Conservation (phyloP, 768 basidiomycete genomes). For the Suillus placidus region DNA sequence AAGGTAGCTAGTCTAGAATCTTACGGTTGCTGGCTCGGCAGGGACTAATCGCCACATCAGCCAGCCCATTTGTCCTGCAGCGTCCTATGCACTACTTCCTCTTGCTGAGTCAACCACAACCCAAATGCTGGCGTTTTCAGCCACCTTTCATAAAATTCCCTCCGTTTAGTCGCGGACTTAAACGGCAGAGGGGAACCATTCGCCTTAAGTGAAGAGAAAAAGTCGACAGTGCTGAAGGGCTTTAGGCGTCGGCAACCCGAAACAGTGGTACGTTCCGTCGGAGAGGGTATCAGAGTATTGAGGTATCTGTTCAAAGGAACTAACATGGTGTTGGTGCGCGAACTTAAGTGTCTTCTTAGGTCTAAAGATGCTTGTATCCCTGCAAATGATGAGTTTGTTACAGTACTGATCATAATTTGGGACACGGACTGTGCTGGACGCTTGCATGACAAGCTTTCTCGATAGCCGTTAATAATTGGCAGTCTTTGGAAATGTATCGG, state of each 20-base stretch:
- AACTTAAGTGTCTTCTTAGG: slow-evolving; percentile 80
- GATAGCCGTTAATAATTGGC: slow-evolving; percentile 67
- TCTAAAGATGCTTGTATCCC: slow-evolving; percentile 64
- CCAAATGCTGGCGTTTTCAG: slow-evolving; percentile 77
- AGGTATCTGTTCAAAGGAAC: slow-evolving; percentile 92
- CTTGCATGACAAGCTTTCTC: slow-evolving; percentile 60
- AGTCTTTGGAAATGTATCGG: slow-evolving; percentile 85
- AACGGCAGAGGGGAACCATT: slow-evolving; percentile 77
- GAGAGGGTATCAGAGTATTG: slow-evolving; percentile 80
- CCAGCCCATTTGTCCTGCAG: slow-evolving; percentile 36
- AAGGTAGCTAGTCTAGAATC: background rate
- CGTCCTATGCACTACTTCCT: slow-evolving; percentile 65
- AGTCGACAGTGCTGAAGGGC: slow-evolving; percentile 68
- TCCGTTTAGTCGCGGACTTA: slow-evolving; percentile 61
- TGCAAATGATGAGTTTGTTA: slow-evolving; percentile 27
- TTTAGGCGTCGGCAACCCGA: slow-evolving; percentile 52
- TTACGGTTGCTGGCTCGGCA: background rate
- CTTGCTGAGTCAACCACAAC: slow-evolving; percentile 77
- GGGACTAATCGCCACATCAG: background rate
- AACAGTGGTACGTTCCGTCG: slow-evolving; percentile 42
- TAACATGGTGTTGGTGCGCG: slow-evolving; percentile 83
- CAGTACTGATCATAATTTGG: background rate
- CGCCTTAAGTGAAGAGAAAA: slow-evolving; percentile 71
- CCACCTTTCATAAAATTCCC: slow-evolving; percentile 80
- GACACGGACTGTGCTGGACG: slow-evolving; percentile 53